Evolutionary conservation across 768 basidiomycete genomes (phyloP).

Genomic region (Crepidotus variabilis): DNA sequence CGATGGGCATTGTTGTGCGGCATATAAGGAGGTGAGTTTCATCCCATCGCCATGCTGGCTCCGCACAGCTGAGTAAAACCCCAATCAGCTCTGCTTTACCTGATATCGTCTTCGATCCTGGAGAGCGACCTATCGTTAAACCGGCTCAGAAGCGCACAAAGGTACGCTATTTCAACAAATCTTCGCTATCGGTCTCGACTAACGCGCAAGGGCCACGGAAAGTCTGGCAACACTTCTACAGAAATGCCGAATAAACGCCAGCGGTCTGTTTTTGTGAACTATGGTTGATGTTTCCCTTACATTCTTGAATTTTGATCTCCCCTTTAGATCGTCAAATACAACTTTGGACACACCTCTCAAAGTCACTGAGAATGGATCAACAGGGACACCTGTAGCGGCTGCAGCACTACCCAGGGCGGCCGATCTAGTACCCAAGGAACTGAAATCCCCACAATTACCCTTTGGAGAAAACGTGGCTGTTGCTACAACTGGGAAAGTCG

Average conservation of each 20-base stretch:
- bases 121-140: conserved; percentile 68
- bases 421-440: conserved; percentile 37
- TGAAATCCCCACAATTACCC: conserved; percentile 59
- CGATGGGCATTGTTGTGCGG: conserved; percentile 92
- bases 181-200: conserved; percentile 5
- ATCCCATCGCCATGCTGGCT: neutral
- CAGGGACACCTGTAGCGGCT: conserved; percentile 13
- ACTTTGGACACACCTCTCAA: conserved; percentile 34
- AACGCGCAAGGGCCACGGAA: conserved; percentile 50
- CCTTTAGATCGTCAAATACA: conserved; percentile 44
- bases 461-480: conserved; percentile 60
- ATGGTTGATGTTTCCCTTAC: conserved; percentile 17
- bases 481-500: conserved; percentile 36
- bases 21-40: conserved; percentile 85
- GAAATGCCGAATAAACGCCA: conserved; percentile 79
- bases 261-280: conserved; percentile 55
- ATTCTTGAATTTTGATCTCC: conserved; percentile 19
- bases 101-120: conserved; percentile 78
- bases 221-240: conserved; percentile 57
- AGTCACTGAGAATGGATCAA: conserved; percentile 36
- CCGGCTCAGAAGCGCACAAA: conserved; percentile 73
- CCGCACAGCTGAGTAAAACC: neutral
- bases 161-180: conserved; percentile 26
- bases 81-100: conserved; percentile 62
- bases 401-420: conserved; percentile 4